Evolutionary conservation across 2,329 filamentous ascomycete species (phyloP), one percentile per base, ranked within the genome.

Genomic region (Allantophomopsis lycopodina): DNA sequence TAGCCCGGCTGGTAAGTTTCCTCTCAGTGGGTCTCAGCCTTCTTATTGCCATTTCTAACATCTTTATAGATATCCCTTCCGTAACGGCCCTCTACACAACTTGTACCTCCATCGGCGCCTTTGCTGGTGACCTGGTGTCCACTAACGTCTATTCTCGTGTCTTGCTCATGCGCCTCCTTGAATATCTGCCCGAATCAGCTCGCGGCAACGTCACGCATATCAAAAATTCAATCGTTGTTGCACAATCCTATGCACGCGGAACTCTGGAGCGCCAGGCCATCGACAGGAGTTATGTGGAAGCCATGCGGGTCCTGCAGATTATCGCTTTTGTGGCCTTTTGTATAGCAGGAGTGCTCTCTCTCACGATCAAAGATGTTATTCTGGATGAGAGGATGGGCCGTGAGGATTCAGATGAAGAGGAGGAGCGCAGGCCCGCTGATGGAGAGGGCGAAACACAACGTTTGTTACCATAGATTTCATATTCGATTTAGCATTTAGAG

Each of bases 181-280:
- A 12, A 20, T 35, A 20, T 8, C 23, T 40, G 3, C 38, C 38
- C 4, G 38, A 28, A 30, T 7, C n/a, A 2, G 38, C 32, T 15
- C 21, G 23, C 14, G 32, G 32, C 6, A 40, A 40, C 8, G 38
- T 32, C 18, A 35, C 38, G 2, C 30, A 16, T n/a, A 40, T 40
- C 16, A 32, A 32, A 13, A 40, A 40, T 14, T 40, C 38, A 4
- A 40, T 40, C 20, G 35, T 30, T 6, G 38, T 40, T n/a, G 38
- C 38, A n/a, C 38, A 40, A 32, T 35, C 32, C 11, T 40, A 40
- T 14, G 32, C 20, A 11, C 34, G 32, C 31, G 38, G 38, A 3
- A 40, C 17, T 6, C 12, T 30, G 5, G 38, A 40, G 17, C 13
- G 38, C 16, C 32, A 40, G 5, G 32, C 32, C 2, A 40, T 40